Base-by-base conservation (phyloP, 139 green algal genomes). In the Picochlorum sp. region DNA sequence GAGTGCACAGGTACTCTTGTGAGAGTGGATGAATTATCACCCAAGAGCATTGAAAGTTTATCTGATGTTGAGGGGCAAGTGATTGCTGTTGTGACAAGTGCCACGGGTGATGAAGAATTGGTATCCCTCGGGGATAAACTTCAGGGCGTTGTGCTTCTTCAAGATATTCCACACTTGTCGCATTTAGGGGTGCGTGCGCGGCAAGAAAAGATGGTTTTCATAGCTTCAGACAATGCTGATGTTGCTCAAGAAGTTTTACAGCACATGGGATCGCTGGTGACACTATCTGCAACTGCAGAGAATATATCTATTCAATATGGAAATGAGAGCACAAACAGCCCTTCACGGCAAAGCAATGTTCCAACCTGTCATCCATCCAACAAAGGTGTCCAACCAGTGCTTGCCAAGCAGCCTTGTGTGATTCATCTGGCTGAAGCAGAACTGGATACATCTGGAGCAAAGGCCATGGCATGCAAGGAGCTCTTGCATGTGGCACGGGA, bases 21-120 rank as follows among this genome's bases (percentile, higher is more conserved):
- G 7, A 69, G 81, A 66, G 82, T 86, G 9, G 61, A 81, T 5
- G 15, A 28, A 8, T 75, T 96, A 15, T 67, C 84, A 51, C 78
- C 80, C 1, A 77, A 71, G 1, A 78, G 76, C 30, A 71, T 94
- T 52, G 70, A 71, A 21, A 64, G 45, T 21, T 24, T 34, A 6
- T 66, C 49, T 31, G 50, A 47, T 45, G 20, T 64, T 28, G 16
- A 26, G n/a, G 58, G 81, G 51, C 68, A 70, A 6, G 60, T 45
- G 21, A 61, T 96, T 31, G 73, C 93, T 65, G 62, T 94, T 28
- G 80, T 92, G 34, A 59, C 68, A 28, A 51, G 24, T 3, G 93
- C 93, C 13, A 79, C 78, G 1, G 93, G 93, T 4, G 93, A 98
- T 60, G 93, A 98, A 81, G 93, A 98, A 78, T 82, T 98, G 57